These are phyloP conservation scores for Camelina neglecta DNA, from an alignment of 345 rosid species.

Conservation along the genomic window DNA sequence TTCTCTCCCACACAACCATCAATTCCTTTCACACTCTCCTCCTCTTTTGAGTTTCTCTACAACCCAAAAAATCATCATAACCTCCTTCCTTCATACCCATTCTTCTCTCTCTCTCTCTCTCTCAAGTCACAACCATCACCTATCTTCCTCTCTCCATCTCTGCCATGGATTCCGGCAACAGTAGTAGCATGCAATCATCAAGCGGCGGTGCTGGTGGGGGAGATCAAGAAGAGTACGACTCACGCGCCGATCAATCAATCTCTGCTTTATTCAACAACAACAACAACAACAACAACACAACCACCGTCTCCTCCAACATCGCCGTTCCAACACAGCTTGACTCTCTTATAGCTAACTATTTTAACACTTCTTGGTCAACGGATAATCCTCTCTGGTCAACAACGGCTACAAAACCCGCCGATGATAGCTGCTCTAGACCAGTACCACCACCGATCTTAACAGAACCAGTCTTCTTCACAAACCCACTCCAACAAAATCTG, in stretches of 20 bases:
- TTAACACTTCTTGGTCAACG: constrained; percentile 53
- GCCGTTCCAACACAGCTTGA: constrained; percentile 37
- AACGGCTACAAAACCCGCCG: constrained; percentile 23
- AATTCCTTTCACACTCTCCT: constrained; percentile 47
- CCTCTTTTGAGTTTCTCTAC: constrained; percentile 33
- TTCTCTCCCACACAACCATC: constrained; percentile 42
- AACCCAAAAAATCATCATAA: constrained; percentile 27
- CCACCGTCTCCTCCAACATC: constrained; percentile 35
- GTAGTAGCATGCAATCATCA: constrained; percentile 51
- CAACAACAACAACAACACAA: constrained; percentile 32
- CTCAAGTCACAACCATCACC: not conserved
- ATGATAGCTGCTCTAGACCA: constrained; percentile 40
- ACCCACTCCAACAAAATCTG: constrained; percentile 29
- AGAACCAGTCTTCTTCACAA: constrained; percentile 45
- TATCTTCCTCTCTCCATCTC: constrained; percentile 7
- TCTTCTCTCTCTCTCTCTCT: constrained; percentile 1
- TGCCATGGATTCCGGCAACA: constrained; percentile 46
- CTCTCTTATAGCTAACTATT: constrained; percentile 60
- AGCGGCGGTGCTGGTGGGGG: constrained; percentile 48
- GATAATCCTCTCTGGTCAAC: constrained; percentile 60
- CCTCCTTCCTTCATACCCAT: constrained; percentile 16
- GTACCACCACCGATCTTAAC: constrained; percentile 54
- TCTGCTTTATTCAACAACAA: constrained; percentile 43
- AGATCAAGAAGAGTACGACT: constrained; percentile 48
- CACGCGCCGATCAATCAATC: constrained; percentile 48